Percentiles rank a stretch among this genome's conserved stretches.
phyloP scores from a whole-genome alignment of 441 rosid species.

The Hura crepitans region DNA sequence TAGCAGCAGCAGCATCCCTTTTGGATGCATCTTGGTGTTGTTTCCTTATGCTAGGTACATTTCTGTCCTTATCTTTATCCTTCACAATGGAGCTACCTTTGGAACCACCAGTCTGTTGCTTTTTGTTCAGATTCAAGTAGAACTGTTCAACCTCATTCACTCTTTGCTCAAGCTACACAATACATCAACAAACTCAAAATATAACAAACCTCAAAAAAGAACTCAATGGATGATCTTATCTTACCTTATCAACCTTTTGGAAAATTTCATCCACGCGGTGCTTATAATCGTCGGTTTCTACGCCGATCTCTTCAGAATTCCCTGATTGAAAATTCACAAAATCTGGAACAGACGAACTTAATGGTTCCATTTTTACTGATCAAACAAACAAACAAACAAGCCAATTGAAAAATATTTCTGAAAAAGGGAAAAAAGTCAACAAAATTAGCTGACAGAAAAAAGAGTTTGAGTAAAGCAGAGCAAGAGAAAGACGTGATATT shows the following conservation, averaged over 20 bases:
- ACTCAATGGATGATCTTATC: not conserved
- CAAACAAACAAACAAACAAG: not conserved
- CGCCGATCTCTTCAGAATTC: conserved; percentile 28
- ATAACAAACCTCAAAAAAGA: not conserved
- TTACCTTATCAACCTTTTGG: conserved; percentile 47
- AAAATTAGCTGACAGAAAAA: not conserved
- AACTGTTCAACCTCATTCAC: conserved; percentile 76
- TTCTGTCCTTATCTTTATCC: conserved; percentile 65
- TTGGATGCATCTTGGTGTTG: conserved; percentile 55
- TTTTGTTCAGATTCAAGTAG: conserved; percentile 44
- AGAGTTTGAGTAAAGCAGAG: not conserved
- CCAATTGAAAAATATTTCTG: not conserved
- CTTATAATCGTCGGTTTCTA: conserved; percentile 49
- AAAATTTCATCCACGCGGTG: conserved; percentile 53
- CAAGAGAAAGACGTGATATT: too few relatives aligned
- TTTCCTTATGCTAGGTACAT: conserved; percentile 58
- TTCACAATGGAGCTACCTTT: conserved; percentile 52
- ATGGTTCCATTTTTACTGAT: conserved; percentile 28
- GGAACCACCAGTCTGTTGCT: conserved; percentile 37
- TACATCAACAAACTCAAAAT: not conserved
- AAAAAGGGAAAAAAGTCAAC: not conserved
- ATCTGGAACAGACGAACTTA: conserved; percentile 33
- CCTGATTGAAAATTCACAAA: conserved; percentile 21
- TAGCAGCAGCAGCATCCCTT: conserved; percentile 76
- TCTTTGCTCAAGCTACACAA: conserved; percentile 57